phyloP scores from a whole-genome alignment of 2,329 filamentous ascomycete species.

The Tolypocladium capitatum region DNA sequence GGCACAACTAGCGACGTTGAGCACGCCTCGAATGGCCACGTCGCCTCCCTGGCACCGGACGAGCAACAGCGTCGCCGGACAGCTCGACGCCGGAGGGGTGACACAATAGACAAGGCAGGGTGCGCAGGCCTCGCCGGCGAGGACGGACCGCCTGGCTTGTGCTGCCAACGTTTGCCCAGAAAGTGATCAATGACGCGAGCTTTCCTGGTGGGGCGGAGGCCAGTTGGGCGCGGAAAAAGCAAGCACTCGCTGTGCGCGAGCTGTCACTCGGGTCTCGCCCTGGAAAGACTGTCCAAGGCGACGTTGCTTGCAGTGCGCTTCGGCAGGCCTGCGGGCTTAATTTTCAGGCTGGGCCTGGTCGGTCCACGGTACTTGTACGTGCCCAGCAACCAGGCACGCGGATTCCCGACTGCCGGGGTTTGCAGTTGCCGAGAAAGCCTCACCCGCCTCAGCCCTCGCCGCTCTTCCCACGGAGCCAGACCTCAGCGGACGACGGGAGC shows the following conservation, averaged over 20 bases:
- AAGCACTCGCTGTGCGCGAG: constrained; percentile 9
- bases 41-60: no score
- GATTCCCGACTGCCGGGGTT: not conserved
- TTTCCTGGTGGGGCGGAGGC: not conserved
- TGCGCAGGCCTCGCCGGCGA: not conserved
- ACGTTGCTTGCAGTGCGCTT: not conserved
- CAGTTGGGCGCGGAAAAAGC: constrained; percentile 4
- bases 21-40: no score
- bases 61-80: no score
- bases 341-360: not conserved
- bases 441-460: not conserved
- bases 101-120: not conserved
- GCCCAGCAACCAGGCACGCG: not conserved
- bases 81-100: not conserved
- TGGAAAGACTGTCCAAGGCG: not conserved
- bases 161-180: not conserved
- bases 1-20: not conserved
- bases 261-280: no score
- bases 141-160: not conserved
- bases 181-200: constrained; percentile 4
- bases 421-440: not conserved
- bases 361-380: no score
- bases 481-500: no score
- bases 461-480: not conserved
- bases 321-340: not conserved